These are phyloP conservation scores for Penicillium verrucosum DNA, from an alignment of 2,329 filamentous ascomycete species.

Conservation along the genomic window DNA sequence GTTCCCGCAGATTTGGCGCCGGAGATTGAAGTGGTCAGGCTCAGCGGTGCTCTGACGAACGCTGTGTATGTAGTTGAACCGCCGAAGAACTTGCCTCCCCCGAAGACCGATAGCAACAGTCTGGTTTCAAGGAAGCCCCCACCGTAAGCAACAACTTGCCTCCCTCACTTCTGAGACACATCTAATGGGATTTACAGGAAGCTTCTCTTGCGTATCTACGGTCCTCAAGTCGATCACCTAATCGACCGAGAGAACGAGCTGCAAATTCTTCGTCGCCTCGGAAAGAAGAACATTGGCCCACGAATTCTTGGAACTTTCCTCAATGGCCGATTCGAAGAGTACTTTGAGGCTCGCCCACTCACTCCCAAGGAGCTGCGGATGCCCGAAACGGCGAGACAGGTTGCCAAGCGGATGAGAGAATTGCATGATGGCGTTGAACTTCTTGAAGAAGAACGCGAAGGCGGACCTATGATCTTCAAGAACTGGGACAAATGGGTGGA, in stretches of 20 bases:
- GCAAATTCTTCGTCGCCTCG: slow-evolving; percentile 77
- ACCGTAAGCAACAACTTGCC: slow-evolving; percentile 43
- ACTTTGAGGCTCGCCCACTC: slow-evolving; percentile 78
- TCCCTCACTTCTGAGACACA: slow-evolving; percentile 1
- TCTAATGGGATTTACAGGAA: slow-evolving; percentile 50
- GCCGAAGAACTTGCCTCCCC: slow-evolving; percentile 58
- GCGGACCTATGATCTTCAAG: slow-evolving; percentile 77
- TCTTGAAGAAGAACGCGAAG: slow-evolving; percentile 70
- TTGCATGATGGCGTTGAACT: slow-evolving; percentile 91
- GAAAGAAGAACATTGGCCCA: slow-evolving; percentile 89
- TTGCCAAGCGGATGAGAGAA: slow-evolving; percentile 96
- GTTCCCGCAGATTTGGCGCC: slow-evolving; percentile 55
- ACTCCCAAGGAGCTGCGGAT: slow-evolving; percentile 73
- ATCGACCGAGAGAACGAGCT: slow-evolving; percentile 92
- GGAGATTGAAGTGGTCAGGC: slow-evolving; percentile 46
- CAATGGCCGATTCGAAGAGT: slow-evolving; percentile 96
- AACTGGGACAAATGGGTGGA: slow-evolving; percentile 96
- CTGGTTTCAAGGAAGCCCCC: slow-evolving; percentile 48
- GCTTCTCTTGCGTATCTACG: slow-evolving; percentile 85
- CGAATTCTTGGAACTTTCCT: slow-evolving; percentile 85
- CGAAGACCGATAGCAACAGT: slow-evolving; percentile 40
- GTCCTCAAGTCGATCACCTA: slow-evolving; percentile 89
- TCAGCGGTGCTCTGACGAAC: slow-evolving; percentile 90
- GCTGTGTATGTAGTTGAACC: slow-evolving; percentile 93
- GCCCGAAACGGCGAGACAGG: slow-evolving; percentile 81